phyloP scores from a whole-genome alignment of 257 asterid species.

The Solanum chmielewskii region DNA sequence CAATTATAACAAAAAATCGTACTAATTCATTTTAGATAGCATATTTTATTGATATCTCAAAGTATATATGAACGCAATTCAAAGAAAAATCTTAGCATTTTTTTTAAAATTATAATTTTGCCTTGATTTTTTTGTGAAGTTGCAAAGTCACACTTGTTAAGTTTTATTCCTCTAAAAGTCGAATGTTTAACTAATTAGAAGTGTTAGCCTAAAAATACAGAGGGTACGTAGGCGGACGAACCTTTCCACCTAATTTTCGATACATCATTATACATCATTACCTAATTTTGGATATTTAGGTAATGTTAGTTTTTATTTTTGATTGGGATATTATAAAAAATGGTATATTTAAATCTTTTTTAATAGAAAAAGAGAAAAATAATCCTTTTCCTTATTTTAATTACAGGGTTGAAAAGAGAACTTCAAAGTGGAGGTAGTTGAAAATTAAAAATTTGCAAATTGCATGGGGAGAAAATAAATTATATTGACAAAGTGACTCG shows the following conservation, averaged over 20 bases:
- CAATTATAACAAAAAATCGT: no score
- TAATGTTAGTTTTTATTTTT: neutral
- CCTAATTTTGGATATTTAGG: neutral
- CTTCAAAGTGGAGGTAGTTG: neutral
- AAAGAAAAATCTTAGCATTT: neutral
- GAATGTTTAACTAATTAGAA: neutral
- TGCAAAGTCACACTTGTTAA: neutral
- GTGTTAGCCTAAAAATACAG: neutral
- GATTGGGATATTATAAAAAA: neutral
- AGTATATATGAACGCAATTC: neutral
- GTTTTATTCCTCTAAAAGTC: neutral
- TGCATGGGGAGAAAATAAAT: neutral
- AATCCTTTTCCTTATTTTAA: neutral
- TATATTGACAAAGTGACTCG: neutral
- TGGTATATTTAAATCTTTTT: neutral
- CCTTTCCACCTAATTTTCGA: neutral
- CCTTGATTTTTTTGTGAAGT: neutral
- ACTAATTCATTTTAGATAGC: no score
- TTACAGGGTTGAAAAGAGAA: neutral
- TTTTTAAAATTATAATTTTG: neutral
- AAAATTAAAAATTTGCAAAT: neutral
- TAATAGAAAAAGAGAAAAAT: neutral
- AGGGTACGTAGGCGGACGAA: no score
- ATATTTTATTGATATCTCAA: no score
- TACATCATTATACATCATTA: no score